Percentiles rank a stretch among this genome's conserved stretches.
phyloP scores from a whole-genome alignment of 805 yeast genomes.

The Schwanniomyces sp. region DNA sequence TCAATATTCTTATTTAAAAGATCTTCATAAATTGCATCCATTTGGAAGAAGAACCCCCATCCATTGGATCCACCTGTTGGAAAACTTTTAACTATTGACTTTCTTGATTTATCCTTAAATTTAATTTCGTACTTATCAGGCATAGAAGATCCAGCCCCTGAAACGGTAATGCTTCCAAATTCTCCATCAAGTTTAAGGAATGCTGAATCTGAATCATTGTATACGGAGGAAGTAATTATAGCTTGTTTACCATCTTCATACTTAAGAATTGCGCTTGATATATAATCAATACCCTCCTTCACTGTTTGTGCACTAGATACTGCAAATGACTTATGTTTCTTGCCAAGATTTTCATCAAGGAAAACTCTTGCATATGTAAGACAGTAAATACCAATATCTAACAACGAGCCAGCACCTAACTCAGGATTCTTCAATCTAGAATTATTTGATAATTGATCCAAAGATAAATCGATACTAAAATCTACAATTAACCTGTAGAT shows the following conservation, averaged over 20 bases:
- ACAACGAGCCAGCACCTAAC: conserved; percentile 56
- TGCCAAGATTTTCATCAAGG: conserved; percentile 18
- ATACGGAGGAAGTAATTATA: conserved; percentile 36
- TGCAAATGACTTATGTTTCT: conserved; percentile 20
- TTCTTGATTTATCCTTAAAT: conserved; percentile 28
- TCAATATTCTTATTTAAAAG: conserved; percentile 37
- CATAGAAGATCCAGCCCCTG: conserved; percentile 29
- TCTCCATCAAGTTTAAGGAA: conserved; percentile 34
- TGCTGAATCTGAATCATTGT: conserved; percentile 23
- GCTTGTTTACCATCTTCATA: conserved; percentile 38
- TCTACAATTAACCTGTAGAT: conserved; percentile 44
- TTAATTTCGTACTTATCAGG: conserved; percentile 29
- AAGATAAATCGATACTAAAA: conserved; percentile 35
- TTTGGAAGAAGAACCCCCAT: conserved; percentile 54
- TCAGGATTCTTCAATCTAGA: conserved; percentile 43
- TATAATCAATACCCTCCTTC: conserved; percentile 44
- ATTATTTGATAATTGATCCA: conserved; percentile 26
- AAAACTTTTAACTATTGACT: conserved; percentile 12
- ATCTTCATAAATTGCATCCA: conserved; percentile 51
- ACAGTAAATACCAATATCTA: conserved; percentile 56
- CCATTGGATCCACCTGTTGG: conserved; percentile 15
- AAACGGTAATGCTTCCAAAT: conserved; percentile 21
- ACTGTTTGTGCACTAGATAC: conserved; percentile 21
- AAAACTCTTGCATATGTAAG: conserved; percentile 45
- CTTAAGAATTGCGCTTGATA: conserved; percentile 34